Evolutionary conservation across 805 yeast genomes (phyloP).

Genomic region (Candida pseudoglaebosa): DNA sequence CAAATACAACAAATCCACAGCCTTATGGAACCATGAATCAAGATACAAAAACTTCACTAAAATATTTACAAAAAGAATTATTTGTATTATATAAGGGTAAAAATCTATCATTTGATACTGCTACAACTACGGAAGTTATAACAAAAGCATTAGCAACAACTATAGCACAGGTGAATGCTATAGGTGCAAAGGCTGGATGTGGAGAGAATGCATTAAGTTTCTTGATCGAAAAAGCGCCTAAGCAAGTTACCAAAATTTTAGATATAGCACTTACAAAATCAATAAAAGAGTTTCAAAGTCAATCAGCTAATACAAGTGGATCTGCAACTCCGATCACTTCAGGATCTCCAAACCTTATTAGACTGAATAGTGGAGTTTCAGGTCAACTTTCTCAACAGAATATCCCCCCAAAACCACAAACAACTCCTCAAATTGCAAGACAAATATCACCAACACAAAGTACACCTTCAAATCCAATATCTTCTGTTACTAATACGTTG

Average conservation of each 20-base stretch:
- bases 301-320: constrained; percentile 21
- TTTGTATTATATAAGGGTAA: constrained; percentile 75
- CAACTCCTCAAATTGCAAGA: no score
- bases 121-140: constrained; percentile 75
- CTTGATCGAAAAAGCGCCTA: constrained; percentile 76
- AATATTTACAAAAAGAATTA: constrained; percentile 81
- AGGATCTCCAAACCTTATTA: background rate
- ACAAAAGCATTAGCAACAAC: constrained; percentile 93
- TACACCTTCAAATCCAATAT: no score
- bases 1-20: constrained; percentile 8
- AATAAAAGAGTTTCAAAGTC: constrained; percentile 43
- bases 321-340: constrained; percentile 19
- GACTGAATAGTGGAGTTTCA: background rate
- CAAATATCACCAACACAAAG: no score
- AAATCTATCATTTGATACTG: constrained; percentile 66
- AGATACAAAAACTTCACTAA: constrained; percentile 70
- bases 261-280: constrained; percentile 81
- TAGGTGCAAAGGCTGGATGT: constrained; percentile 81
- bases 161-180: constrained; percentile 83
- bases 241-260: constrained; percentile 70
- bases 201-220: constrained; percentile 75
- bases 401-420: no score
- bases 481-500: no score
- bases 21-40: constrained; percentile 36
- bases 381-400: no score